These are phyloP conservation scores for Perilla frutescens DNA, from an alignment of 257 asterid species.

Conservation along the genomic window DNA sequence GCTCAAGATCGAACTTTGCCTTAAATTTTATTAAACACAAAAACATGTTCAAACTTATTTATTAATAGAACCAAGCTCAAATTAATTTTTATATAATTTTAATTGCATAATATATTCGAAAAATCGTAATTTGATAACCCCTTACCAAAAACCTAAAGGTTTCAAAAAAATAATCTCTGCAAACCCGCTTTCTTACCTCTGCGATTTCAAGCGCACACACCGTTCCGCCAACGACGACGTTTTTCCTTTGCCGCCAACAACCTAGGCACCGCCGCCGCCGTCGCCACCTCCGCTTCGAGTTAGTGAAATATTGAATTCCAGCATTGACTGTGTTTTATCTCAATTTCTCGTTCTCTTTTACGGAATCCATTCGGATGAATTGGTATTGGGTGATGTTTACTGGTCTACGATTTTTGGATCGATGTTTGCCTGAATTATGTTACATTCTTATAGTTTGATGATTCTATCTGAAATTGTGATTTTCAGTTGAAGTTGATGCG, in stretches of 20 bases:
- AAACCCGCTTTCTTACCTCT: slow-evolving; percentile 23
- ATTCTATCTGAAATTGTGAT: slow-evolving; percentile 10
- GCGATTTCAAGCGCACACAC: slow-evolving; percentile 11
- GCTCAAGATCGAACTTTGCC: no score
- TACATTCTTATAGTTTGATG: neutral
- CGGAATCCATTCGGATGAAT: slow-evolving; percentile 12
- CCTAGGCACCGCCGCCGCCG: slow-evolving; percentile 12
- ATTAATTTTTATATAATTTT: no score
- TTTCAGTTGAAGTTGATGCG: slow-evolving; percentile 10
- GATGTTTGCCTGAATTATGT: neutral
- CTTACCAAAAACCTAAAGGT: slow-evolving; percentile 27
- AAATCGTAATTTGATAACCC: neutral
- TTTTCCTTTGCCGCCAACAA: slow-evolving; percentile 27
- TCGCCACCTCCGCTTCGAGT: neutral
- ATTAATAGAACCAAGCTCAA: no score
- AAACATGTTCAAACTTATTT: no score
- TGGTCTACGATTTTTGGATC: slow-evolving; percentile 14
- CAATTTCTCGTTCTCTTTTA: neutral
- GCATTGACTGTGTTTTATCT: neutral
- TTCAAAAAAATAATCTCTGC: neutral
- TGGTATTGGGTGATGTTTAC: slow-evolving; percentile 11
- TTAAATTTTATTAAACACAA: no score
- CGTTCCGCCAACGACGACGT: slow-evolving; percentile 31
- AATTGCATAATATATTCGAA: no score
- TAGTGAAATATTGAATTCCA: slow-evolving; percentile 4